Base-by-base conservation (phyloP, 345 rosid genomes). In the Limnanthes douglasii region DNA sequence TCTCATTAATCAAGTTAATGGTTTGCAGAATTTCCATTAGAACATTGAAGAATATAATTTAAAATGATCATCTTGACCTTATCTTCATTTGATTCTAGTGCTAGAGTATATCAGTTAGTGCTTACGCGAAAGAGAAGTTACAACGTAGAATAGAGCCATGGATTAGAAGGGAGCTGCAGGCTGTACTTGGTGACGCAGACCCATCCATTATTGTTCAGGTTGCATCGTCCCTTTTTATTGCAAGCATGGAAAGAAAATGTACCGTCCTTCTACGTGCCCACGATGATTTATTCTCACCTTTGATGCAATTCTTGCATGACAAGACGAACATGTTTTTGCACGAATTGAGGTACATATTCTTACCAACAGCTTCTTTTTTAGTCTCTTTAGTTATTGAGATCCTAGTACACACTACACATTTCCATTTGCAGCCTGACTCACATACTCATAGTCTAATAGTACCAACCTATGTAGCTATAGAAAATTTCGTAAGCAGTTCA, bases 101-200 rank as follows among this genome's bases (percentile, higher is more conserved):
- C 10, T 43, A 59, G 93, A 46, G 43, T 29, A 20, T 18, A 19
- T 19, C 39, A n/a, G 35, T 56, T 50, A 50, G 50, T 39, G 57
- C 44, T 53, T 53, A 34, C 24, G 21, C 26, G 12, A 70, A 51
- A 49, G 68, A 64, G 40, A 62, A 31, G 34, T 30, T 68, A 4
- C 11, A 37, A 39, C 61, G 45, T 51, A 73, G 57, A 51, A 51
- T 64, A 41, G 71, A 68, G 40, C 76, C 93, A n/a, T 84, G 92
- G 93, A 61, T 75, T 23, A 41, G 28, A 39, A 75, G 95, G 56
- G 95, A 84, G 75, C 45, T 84, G 15, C 58, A 64, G 41, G 78
- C 75, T 5, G 60, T 72, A 31, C 80, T 70, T 21, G 76, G 70
- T 30, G 86, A 73, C 44, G 70, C 72, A 9, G 86, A 84, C 51